A percentile compares a stretch with the other conserved stretches of the same genome.
phyloP scores from a whole-genome alignment of 2,329 filamentous ascomycete genomes.

The Fusarium neocosmosporiellum region DNA sequence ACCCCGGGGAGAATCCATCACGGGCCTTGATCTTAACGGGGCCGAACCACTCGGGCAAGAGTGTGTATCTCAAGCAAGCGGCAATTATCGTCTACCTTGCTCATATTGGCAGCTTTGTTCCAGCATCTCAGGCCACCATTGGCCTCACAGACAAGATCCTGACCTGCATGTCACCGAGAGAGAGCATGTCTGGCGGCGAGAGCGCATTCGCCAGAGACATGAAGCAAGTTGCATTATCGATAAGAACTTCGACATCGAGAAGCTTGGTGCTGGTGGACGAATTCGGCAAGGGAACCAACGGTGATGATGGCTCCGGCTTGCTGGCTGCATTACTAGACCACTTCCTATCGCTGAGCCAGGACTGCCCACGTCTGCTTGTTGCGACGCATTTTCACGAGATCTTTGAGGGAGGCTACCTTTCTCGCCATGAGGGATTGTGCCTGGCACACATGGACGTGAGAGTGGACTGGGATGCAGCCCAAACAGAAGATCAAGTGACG shows the following conservation, averaged over 20 bases:
- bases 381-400: constrained; percentile 78
- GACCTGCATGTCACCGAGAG: constrained; percentile 82
- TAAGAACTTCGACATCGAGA: constrained; percentile 77
- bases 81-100: constrained; percentile 92
- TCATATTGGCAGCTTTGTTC: constrained; percentile 92
- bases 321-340: constrained; percentile 68
- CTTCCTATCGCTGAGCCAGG: constrained; percentile 58
- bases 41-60: constrained; percentile 97
- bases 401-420: constrained; percentile 72
- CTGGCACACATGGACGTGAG: constrained; percentile 80
- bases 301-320: constrained; percentile 68
- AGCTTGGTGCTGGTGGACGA: constrained; percentile 94
- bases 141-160: constrained; percentile 94
- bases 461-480: constrained; percentile 63
- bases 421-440: constrained; percentile 59
- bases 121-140: constrained; percentile 79
- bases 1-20: constrained; percentile 10
- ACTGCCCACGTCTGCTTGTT: constrained; percentile 67
- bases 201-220: constrained; percentile 81
- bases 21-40: constrained; percentile 87
- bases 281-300: constrained; percentile 77
- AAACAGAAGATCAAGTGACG: constrained; percentile 71
- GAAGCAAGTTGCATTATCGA: constrained; percentile 83
- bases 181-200: constrained; percentile 68
- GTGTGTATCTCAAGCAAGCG: constrained; percentile 92